Conservation (phyloP, 192 early-diverging fungal species). For the Coemansia sp. region DNA sequence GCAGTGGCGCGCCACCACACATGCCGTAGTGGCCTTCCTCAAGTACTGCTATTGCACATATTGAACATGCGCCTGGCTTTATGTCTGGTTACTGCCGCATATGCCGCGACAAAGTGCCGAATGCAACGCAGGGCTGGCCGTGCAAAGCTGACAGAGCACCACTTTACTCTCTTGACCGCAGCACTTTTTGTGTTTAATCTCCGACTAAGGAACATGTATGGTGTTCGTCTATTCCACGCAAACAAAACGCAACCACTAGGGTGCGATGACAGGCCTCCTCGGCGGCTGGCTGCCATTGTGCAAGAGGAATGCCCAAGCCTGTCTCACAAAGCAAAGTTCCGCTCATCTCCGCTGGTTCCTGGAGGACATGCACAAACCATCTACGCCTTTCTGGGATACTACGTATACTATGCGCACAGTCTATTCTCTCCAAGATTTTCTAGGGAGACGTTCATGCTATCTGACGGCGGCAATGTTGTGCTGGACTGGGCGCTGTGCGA, state of each 20-base stretch:
- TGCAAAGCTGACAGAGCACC: background rate
- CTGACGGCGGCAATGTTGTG: conserved; percentile 85
- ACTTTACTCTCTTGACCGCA: background rate
- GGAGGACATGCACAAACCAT: conserved; percentile 82
- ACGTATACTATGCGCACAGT: conserved; percentile 57
- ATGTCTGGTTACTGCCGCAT: background rate
- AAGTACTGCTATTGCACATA: background rate
- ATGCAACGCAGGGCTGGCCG: background rate
- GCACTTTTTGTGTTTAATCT: background rate
- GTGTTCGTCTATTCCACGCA: conserved; percentile 40
- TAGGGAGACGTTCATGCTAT: conserved; percentile 65
- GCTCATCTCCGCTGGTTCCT: conserved; percentile 72
- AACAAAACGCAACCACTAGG: conserved; percentile 13
- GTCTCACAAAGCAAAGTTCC: conserved; percentile 56
- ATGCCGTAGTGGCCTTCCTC: background rate
- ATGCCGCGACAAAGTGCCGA: background rate
- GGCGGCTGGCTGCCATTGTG: conserved; percentile 29
- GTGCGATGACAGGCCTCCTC: background rate
- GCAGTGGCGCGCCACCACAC: background rate
- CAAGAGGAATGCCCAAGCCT: conserved; percentile 59
- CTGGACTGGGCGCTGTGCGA: conserved; percentile 83
- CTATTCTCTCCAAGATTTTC: conserved; percentile 28
- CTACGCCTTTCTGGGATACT: conserved; percentile 46
- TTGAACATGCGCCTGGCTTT: background rate
- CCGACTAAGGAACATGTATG: conserved; percentile 17